phyloP scores from a whole-genome alignment of 108 stramenopile species.

The Pelagomonas calceolata region DNA sequence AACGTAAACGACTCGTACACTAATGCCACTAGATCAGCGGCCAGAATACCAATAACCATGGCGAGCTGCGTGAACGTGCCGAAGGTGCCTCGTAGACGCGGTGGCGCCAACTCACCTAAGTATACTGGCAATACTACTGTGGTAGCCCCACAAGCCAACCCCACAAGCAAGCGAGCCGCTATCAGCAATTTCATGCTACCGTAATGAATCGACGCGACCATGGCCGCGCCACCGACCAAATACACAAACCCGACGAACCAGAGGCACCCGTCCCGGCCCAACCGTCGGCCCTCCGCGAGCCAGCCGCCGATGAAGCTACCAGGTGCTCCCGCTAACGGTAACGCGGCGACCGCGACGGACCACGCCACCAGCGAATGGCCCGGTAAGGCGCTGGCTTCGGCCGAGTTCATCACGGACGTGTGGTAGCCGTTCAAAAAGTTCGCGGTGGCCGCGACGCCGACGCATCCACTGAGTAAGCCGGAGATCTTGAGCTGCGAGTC shows the following conservation, averaged over 20 bases:
- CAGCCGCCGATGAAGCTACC: constrained; percentile 33
- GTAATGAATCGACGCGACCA: constrained; percentile 38
- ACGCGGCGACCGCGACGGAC: constrained; percentile 67
- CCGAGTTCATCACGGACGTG: no score
- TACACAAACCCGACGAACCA: constrained; percentile 61
- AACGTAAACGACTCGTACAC: constrained; percentile 67
- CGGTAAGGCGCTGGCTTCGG: no score
- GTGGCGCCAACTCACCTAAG: constrained; percentile 83
- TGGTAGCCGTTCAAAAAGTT: no score
- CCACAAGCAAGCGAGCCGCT: constrained; percentile 68
- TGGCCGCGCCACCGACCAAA: constrained; percentile 57
- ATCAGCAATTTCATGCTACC: constrained; percentile 60
- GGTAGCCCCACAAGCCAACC: constrained; percentile 73
- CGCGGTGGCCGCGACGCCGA: no score
- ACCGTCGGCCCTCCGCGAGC: constrained; percentile 50
- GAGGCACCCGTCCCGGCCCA: constrained; percentile 58
- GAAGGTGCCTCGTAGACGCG: constrained; percentile 78
- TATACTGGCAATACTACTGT: constrained; percentile 88
- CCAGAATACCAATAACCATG: constrained; percentile 79
- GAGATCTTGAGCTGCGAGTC: no score
- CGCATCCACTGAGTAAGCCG: no score
- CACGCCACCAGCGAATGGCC: constrained; percentile 21
- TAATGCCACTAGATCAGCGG: constrained; percentile 67
- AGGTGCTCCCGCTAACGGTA: constrained; percentile 67
- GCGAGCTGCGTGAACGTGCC: constrained; percentile 95